Evolutionary conservation across 2,329 filamentous ascomycete genomes (phyloP).

Genomic region (Leptographium radiaticola): DNA sequence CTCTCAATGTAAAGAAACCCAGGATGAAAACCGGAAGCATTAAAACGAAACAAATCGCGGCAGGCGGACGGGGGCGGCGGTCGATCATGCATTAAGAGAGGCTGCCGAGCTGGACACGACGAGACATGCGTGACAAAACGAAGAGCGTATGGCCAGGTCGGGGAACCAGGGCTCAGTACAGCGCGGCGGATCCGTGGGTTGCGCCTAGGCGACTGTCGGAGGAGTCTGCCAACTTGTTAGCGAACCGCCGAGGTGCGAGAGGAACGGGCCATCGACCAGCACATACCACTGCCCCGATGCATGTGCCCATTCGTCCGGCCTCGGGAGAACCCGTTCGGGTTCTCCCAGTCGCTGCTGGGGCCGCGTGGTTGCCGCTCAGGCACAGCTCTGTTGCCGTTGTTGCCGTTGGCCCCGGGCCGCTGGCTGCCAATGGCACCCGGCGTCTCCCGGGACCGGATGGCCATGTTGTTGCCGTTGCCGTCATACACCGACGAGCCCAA

Average conservation of each 20-base stretch:
- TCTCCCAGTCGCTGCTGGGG: slow-evolving; percentile 45
- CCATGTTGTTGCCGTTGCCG: slow-evolving; percentile 21
- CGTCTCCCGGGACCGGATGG: slow-evolving; percentile 27
- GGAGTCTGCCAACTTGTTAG: slow-evolving; percentile 3
- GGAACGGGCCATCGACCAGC: too few species aligned
- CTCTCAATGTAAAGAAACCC: background rate
- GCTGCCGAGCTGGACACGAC: background rate
- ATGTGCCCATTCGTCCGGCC: slow-evolving; percentile 46
- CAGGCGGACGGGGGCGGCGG: background rate
- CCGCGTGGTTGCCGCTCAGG: slow-evolving; percentile 52
- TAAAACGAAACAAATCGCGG: slow-evolving; percentile 1
- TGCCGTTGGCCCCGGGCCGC: slow-evolving; percentile 37
- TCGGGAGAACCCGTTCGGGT: slow-evolving; percentile 38
- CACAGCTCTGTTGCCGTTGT: slow-evolving; percentile 21
- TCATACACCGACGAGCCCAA: slow-evolving; percentile 35
- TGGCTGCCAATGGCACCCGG: slow-evolving; percentile 55
- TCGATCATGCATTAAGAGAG: background rate
- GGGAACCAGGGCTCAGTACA: background rate
- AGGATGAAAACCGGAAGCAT: background rate
- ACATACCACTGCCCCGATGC: slow-evolving; percentile 44
- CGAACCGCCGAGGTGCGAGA: background rate
- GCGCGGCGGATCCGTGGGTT: slow-evolving; percentile 3
- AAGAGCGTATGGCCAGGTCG: background rate
- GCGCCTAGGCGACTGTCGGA: slow-evolving; percentile 7
- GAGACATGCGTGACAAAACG: background rate